Conservation (phyloP, 805 yeast genomes). For the Cyberlindnera bimundalis region DNA sequence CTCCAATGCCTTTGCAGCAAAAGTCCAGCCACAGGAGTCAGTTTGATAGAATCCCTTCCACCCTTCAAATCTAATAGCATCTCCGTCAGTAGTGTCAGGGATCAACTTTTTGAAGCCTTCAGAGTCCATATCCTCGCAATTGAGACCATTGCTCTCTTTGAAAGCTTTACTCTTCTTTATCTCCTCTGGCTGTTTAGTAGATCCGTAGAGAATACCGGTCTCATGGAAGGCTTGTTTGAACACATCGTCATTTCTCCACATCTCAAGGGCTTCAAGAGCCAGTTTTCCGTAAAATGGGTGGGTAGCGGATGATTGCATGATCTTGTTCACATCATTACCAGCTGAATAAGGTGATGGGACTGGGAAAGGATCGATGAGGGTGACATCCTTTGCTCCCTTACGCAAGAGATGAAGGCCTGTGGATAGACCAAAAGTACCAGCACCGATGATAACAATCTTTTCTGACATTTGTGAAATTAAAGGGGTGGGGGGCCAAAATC, state of each 20-base stretch:
- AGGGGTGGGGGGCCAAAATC: too few species aligned
- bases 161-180: conserved; percentile 13
- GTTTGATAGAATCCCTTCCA: conserved; percentile 35
- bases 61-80: conserved; percentile 16
- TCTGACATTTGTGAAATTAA: conserved; percentile 4
- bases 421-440: conserved; percentile 43
- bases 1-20: conserved; percentile 32
- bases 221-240: conserved; percentile 32
- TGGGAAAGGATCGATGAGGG: conserved; percentile 31
- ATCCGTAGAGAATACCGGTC: conserved; percentile 33
- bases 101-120: conserved; percentile 7
- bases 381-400: conserved; percentile 31
- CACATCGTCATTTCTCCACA: conserved; percentile 33
- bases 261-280: conserved; percentile 34
- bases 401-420: conserved; percentile 36
- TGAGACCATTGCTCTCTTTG: conserved; percentile 9
- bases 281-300: conserved; percentile 23
- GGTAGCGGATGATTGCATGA: conserved; percentile 29
- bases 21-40: conserved; percentile 36
- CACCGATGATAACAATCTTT: conserved; percentile 35
- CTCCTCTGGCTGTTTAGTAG: conserved; percentile 11
- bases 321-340: conserved; percentile 40
- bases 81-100: conserved; percentile 11
- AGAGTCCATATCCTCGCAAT: conserved; percentile 10
- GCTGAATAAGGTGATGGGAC: conserved; percentile 39